Conservation (phyloP, 1,284 basidiomycete species). For the Trichosporon faecale region DNA sequence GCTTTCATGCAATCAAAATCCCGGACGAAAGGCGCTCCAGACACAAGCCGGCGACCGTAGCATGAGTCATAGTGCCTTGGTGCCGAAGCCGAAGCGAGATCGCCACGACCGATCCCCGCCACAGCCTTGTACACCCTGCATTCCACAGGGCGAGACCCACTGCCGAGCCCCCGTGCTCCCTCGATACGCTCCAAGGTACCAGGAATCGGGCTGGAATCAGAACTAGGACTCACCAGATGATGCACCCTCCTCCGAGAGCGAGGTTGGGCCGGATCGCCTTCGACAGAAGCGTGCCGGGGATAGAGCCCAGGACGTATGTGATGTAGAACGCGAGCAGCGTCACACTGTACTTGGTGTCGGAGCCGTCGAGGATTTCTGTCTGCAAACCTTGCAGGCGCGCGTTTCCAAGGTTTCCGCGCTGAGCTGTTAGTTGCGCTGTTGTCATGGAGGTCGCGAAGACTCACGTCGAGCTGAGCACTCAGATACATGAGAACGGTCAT, state of each 20-base stretch:
- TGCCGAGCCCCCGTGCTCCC: neutral
- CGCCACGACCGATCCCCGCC: neutral
- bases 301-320: constrained; percentile 32
- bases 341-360: constrained; percentile 38
- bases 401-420: constrained; percentile 36
- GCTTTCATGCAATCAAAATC: neutral
- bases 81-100: neutral
- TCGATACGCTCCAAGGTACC: neutral
- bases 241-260: neutral
- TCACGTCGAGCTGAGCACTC: constrained; percentile 5
- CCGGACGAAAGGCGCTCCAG: neutral
- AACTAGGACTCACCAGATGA: constrained; percentile 3
- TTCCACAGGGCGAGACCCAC: neutral
- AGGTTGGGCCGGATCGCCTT: constrained; percentile 5
- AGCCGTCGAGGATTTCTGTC: constrained; percentile 28
- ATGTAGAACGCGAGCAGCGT: constrained; percentile 37
- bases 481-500: constrained; percentile 24
- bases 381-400: constrained; percentile 37
- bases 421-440: neutral
- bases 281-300: constrained; percentile 2
- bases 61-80: neutral
- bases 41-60: neutral
- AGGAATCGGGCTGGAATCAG: neutral
- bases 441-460: neutral
- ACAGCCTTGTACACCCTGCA: neutral